Percentiles rank a stretch among this genome's conserved stretches.
Evolutionary conservation across 306 rosid genomes (phyloP).

Genomic region (Trifolium dubium): DNA sequence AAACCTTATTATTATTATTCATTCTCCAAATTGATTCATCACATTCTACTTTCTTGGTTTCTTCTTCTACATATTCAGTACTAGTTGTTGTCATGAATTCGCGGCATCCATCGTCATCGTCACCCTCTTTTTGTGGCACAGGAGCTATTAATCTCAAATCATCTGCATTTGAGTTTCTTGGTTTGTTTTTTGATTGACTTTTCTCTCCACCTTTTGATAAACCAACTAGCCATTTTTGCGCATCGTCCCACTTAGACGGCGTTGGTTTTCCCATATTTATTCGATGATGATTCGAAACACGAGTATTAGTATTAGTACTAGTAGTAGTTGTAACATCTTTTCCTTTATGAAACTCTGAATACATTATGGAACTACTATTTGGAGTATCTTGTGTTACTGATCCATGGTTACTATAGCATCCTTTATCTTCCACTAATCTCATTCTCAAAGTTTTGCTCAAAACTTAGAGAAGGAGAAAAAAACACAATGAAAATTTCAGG

Average conservation of each 20-base stretch:
- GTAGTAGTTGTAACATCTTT: constrained; percentile 42
- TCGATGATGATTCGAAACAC: constrained; percentile 59
- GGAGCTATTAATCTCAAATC: constrained; percentile 92
- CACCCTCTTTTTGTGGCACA: constrained; percentile 76
- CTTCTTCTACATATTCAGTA: constrained; percentile 46
- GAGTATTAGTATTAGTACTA: neutral
- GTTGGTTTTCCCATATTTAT: constrained; percentile 78
- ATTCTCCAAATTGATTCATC: constrained; percentile 73
- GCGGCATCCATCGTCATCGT: constrained; percentile 8
- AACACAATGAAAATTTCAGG: constrained; percentile 31
- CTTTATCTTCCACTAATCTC: constrained; percentile 87
- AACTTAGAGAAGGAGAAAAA: constrained; percentile 24
- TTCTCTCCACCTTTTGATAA: constrained; percentile 86
- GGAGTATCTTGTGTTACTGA: constrained; percentile 54
- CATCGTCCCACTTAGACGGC: constrained; percentile 98
- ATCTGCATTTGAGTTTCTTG: constrained; percentile 92
- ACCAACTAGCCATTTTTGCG: constrained; percentile 95
- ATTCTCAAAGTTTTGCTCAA: constrained; percentile 44
- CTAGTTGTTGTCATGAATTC: constrained; percentile 5
- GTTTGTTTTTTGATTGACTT: constrained; percentile 67
- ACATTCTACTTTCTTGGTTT: constrained; percentile 79
- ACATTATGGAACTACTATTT: constrained; percentile 48
- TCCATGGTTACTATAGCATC: constrained; percentile 61
- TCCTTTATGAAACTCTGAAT: constrained; percentile 82
- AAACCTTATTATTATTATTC: constrained; percentile 48